Base-by-base conservation (phyloP, 805 yeast species). In the Phaffomyces antillensis region DNA sequence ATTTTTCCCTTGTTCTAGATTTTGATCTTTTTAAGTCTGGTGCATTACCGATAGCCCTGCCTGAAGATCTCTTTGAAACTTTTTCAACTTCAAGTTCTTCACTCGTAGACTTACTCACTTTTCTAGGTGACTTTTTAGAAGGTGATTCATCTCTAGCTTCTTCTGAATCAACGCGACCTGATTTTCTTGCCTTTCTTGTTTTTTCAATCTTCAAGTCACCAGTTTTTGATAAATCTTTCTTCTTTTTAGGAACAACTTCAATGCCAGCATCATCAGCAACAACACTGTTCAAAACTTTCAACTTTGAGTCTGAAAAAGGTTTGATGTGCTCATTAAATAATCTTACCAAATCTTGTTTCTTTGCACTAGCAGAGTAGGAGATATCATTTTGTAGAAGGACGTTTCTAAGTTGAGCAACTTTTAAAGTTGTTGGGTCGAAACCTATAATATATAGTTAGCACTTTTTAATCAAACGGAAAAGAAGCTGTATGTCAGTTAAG, bases 351-450 rank as follows among this genome's bases (percentile, higher is more conserved):
- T 77, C 79, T 7, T 75, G 64, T 61, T 91, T 91, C 58, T 81
- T 86, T 7, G 89, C 82, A 39, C 73, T 68, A 1, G 83, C 67
- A 0, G 84, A 73, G 57, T 72, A 81, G 2, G 64, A 61, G n/a
- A 90, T 68, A n/a, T 75, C 71, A 58, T 87, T 75, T 44, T 76
- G 81, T 12, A 70, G 63, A 43, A 91, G 68, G 20, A 87, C 72
- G 20, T 79, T 73, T 55, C 93, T 74, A 57, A 91, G 69, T 47
- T 85, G 78, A 4, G 89, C 78, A 20, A 86, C 81, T 42, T 79
- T 83, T 51, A 84, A 66, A 35, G 72, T 66, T 24, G 72, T 65
- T 7, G 91, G 84, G 58, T 88, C 81, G 61, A 86, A 87, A n/a
- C 73, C 86, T 63, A 60, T 12, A 33, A 36, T n/a, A 13, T 17